Evolutionary conservation across 2,329 filamentous ascomycete species (phyloP), one percentile per base, ranked within the genome.

Genomic region (Chalara sp.): DNA sequence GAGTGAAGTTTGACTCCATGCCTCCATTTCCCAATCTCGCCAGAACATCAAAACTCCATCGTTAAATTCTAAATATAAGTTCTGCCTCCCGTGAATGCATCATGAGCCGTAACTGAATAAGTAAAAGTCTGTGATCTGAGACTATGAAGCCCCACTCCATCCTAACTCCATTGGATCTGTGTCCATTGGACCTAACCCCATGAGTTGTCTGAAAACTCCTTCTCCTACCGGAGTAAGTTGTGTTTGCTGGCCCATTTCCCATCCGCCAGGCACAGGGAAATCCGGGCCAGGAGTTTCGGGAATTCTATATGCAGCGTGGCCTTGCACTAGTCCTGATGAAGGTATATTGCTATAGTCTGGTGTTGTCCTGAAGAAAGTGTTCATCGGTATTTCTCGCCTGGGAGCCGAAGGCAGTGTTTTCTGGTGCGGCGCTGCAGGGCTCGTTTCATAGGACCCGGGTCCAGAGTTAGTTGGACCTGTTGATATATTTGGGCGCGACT

Each of bases 151-250:
- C 6, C 53, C 60, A 51, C 62, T 60, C 61, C 61, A 64, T 41
- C 52, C 57, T 41, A 63, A 55, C 50, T 63, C 60, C 61, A 61
- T 63, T 7, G 75, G 74, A 60, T 60, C 62, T 7, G 75, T 74
- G 56, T 83, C 79, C 73, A 84, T 79, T 0, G 78, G 71, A 6
- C 75, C 76, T 68, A 82, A 75, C 49, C 74, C 76, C 74, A 81
- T 79, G 50, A 83, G 66, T 6, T 77, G 74, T 51, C 76, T 70
- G 44, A 83, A 65, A 42, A 83, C 73, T 0, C 79, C 78, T 46
- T 83, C 79, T 0, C 77, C 74, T 11, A 80, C 74, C 5, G 76
- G 76, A 21, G 76, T 76, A 68, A 81, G 76, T 6, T 71, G 74
- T 48, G 42, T 66, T 67, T 40, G 66, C 58, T 32, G 74, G 60